Evolutionary conservation across 2,329 filamentous ascomycete species (phyloP), one percentile per base, ranked within the genome.

Genomic region (Purpureocillium lavendulum): DNA sequence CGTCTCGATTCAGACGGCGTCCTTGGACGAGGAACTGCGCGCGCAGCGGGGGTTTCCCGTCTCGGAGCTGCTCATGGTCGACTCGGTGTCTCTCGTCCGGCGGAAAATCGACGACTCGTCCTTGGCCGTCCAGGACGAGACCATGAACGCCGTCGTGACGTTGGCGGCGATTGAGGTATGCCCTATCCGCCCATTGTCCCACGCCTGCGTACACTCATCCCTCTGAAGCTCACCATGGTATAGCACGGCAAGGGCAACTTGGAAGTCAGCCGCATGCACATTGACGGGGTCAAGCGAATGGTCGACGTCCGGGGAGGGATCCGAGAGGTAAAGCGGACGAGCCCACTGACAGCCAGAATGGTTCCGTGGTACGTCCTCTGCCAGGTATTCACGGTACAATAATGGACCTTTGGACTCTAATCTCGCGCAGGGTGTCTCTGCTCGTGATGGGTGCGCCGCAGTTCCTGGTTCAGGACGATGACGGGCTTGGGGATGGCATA

Each of bases 1-100:
- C 45, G 73, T 78, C 17, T 77, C 73, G 3, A 58, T 78, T 11
- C 74, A 77, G 48, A 77, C 74, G 5, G 74, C 74, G 31, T 77
- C 64, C 30, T 63, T 77, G 0, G 73, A 78, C 41, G 65, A 75
- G 24, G 74, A 78, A 47, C 43, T 70, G 10, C 48, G 61, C 11
- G 71, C 71, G 1, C 68, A 67, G 38, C 72, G 62, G 39, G 73
- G 74, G 0, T 77, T 77, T 41, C 61, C 58, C 10, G 61, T 59
- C 4, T 79, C 75, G 0, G 71, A 75, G 24, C 50, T 75, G 2
- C 63, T 78, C 26, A 78, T 78, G 74, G 60, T 59, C 1, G 74
- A 78, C 47, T 77, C 73, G 0, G 69, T 78, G 4, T 58, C 69
- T 3, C 45, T 78, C 13, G 55, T 78, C 2, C 56, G 74, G 30